Evolutionary conservation across 495 filamentous ascomycete species (phyloP), one percentile per base, ranked within the genome.

Genomic region (Wilcoxina mikolae): DNA sequence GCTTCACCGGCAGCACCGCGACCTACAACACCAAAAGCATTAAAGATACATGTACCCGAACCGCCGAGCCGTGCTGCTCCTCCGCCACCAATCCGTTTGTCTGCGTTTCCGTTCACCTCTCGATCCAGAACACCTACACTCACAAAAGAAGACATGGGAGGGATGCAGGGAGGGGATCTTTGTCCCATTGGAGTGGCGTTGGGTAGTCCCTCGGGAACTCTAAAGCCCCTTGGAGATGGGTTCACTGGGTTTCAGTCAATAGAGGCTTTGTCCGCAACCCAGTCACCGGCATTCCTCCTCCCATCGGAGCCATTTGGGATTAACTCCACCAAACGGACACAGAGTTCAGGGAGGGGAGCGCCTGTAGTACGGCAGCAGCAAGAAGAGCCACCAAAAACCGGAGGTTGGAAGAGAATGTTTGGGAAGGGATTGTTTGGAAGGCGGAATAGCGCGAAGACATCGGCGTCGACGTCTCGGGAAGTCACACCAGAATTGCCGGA

Each of bases 171-270:
- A 62, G 67, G 67, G 59, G 47, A 48, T 20, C 58, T 35, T 24
- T 45, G 43, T 23, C 52, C 52, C 51, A 81, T 79, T 49, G 77
- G 77, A 15, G 76, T 80, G 75, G 78, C 76, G 12, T 66, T 80
- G 39, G 76, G 78, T 42, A 79, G 77, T 55, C 76, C 77, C 50
- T 62, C 66, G 17, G 60, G 60, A 31, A 25, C 2, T 3, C 29
- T 27, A 25, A 27, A 12, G 12, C 10, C 46, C 11, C 25, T 15
- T 27, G 15, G 5, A 29, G 12, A 27, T 15, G 20, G 2, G 24
- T 22, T 2, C 22, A 5, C 15, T 46, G 43, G n/a, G 3, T 49
- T 49, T 25, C 24, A 23, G 46, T 12, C 1, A 2, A 15, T 49
- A 3, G 46, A 49, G 24, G 20, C 46, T 33, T 53, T 51, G 11